Evolutionary conservation across 352 stramenopile genomes (phyloP), one percentile per base, ranked within the genome.

Genomic region (Globisporangium nunn): DNA sequence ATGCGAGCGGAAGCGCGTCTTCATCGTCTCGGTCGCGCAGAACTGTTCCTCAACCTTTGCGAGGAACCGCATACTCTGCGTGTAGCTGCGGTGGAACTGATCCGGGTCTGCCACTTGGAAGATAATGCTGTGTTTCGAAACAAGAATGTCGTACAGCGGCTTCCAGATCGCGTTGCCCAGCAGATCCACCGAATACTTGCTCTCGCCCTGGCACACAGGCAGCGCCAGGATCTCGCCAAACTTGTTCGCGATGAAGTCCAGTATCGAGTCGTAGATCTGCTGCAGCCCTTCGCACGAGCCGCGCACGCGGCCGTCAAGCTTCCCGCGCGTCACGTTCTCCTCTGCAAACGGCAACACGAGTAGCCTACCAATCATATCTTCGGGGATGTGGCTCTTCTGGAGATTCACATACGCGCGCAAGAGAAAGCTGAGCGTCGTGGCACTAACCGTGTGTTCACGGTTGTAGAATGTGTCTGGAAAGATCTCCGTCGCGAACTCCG

Each of bases 391-490:
- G 29, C 67, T 81, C 51, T 92, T 86, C 45, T 93, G 67, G 0
- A 95, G 64, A 39, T 89, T 52, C 18, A 90, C 78, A 37, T 94
- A 95, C 14, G 82, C 72, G 39, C 81, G 75, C 35, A 95, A 52
- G 41, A 93, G 61, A 43, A 83, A 91, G 56, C 75, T 85, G 17
- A 95, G 64, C 2, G 74, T 81, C 6, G 67, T 35, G 0, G 75
- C 67, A 28, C 72, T 93, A 52, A 95, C 85, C 0, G 70, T 11
- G 46, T 92, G 85, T 39, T 93, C 83, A 3, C 84, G 81, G 49
- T 81, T 81, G 67, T 95, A 95, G 45, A 94, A 94, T 11, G 82
- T 91, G 58, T 95, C 85, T 0, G 85, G 85, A 14, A 93, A 85
- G 39, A 95, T 88, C 57, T 95, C 83, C 10, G 85, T 91, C 33